These are phyloP conservation scores for Kwoniella dendrophila DNA, from an alignment of 768 basidiomycete species.

Conservation along the genomic window DNA sequence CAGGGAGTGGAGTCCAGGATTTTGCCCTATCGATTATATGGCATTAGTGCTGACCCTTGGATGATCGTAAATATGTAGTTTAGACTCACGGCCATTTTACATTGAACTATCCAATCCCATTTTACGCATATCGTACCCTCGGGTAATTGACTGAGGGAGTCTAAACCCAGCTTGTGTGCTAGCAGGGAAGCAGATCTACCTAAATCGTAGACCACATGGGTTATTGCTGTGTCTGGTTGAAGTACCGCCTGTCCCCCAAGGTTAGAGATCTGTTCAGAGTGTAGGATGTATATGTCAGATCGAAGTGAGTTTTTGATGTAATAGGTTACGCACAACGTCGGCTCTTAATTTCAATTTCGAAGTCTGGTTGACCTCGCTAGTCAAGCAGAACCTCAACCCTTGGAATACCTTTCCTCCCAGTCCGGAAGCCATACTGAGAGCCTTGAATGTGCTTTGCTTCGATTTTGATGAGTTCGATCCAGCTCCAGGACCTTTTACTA, in stretches of 20 bases:
- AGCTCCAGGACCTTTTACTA: constrained; percentile 7
- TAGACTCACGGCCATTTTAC: constrained; percentile 35
- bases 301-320: too few species aligned
- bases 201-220: constrained; percentile 43
- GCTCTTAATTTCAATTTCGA: constrained; percentile 36
- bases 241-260: constrained; percentile 38
- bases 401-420: constrained; percentile 38
- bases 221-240: constrained; percentile 45
- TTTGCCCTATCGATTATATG: constrained; percentile 22
- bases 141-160: constrained; percentile 37
- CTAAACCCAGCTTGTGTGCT: constrained; percentile 32
- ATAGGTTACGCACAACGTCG: constrained; percentile 38
- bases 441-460: not conserved
- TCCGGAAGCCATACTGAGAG: constrained; percentile 4
- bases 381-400: constrained; percentile 40
- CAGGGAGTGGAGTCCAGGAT: constrained; percentile 30
- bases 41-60: not conserved
- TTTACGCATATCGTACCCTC: constrained; percentile 42
- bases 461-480: not conserved
- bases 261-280: constrained; percentile 28
- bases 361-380: constrained; percentile 28
- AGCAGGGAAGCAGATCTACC: constrained; percentile 25
- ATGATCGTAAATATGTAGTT: not conserved
- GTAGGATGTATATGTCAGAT: not conserved
- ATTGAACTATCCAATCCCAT: constrained; percentile 42